phyloP scores from a whole-genome alignment of 73 alveolate species.

The Diophrys sp. region DNA sequence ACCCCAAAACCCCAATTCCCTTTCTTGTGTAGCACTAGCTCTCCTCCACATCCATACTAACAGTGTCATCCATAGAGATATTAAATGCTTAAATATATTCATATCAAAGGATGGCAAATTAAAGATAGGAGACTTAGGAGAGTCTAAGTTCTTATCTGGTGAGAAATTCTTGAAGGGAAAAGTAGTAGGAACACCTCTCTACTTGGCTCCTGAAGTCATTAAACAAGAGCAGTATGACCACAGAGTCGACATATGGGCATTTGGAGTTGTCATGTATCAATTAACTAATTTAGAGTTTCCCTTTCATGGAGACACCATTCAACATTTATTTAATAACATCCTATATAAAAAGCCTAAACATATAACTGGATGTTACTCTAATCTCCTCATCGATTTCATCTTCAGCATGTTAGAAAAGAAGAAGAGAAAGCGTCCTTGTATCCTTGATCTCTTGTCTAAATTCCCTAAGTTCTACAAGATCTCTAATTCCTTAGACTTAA shows the following conservation, averaged over 20 bases:
- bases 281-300: slow-evolving; percentile 52
- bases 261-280: slow-evolving; percentile 53
- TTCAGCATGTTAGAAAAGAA: slow-evolving; percentile 39
- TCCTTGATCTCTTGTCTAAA: slow-evolving; percentile 5
- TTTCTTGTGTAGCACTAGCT: slow-evolving; percentile 33
- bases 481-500: background rate
- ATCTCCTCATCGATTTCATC: slow-evolving; percentile 34
- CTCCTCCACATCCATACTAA: slow-evolving; percentile 47
- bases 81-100: slow-evolving; percentile 44
- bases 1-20: too few species aligned
- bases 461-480: slow-evolving; percentile 10
- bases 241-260: slow-evolving; percentile 51
- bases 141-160: slow-evolving; percentile 11
- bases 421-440: slow-evolving; percentile 39
- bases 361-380: slow-evolving; percentile 18
- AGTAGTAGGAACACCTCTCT: slow-evolving; percentile 53
- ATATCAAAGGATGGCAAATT: slow-evolving; percentile 3
- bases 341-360: slow-evolving; percentile 49
- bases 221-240: slow-evolving; percentile 48
- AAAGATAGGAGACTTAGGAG: slow-evolving; percentile 60
- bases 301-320: slow-evolving; percentile 20
- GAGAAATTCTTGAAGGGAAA: slow-evolving; percentile 26
- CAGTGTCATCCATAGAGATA: slow-evolving; percentile 55
- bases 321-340: slow-evolving; percentile 23
- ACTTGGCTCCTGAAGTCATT: slow-evolving; percentile 54